Evolutionary conservation across 192 early-diverging fungal species (phyloP).

Genomic region (Anaeromyces robustus): DNA sequence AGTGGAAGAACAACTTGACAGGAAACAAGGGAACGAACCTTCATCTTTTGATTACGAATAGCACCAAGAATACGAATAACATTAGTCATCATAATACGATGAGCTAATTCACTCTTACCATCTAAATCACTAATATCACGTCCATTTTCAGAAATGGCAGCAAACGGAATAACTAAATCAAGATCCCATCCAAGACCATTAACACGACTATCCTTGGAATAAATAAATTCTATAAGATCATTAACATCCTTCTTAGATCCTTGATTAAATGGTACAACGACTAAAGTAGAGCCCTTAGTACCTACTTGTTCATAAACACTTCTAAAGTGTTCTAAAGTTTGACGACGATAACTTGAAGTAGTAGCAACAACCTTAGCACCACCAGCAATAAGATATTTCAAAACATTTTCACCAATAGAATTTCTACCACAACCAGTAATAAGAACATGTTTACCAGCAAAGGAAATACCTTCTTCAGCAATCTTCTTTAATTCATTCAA

Average conservation of each 20-base stretch:
- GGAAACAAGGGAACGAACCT: conserved; percentile 51
- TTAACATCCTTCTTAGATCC: conserved; percentile 71
- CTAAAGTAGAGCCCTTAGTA: conserved; percentile 65
- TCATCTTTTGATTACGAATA: conserved; percentile 66
- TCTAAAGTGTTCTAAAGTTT: conserved; percentile 69
- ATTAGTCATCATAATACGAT: conserved; percentile 90
- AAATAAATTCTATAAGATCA: conserved; percentile 73
- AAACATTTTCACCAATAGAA: conserved; percentile 72
- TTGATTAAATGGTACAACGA: conserved; percentile 90
- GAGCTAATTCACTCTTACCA: conserved; percentile 76
- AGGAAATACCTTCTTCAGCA: conserved; percentile 69
- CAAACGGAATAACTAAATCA: conserved; percentile 88
- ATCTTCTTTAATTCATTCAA: conserved; percentile 67
- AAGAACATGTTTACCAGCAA: conserved; percentile 68
- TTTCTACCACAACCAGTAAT: conserved; percentile 80
- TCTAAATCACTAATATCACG: conserved; percentile 73
- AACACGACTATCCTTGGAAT: conserved; percentile 44
- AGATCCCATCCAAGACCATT: conserved; percentile 79
- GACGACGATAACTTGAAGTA: conserved; percentile 72
- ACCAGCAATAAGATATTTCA: conserved; percentile 68
- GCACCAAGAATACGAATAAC: conserved; percentile 69
- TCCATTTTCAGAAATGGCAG: conserved; percentile 80
- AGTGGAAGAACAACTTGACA: conserved; percentile 79
- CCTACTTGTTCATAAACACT: conserved; percentile 75
- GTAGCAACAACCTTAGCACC: conserved; percentile 82